These are phyloP conservation scores for Spathaspora hagerdaliae DNA, from an alignment of 805 yeast genomes.

Conservation along the genomic window DNA sequence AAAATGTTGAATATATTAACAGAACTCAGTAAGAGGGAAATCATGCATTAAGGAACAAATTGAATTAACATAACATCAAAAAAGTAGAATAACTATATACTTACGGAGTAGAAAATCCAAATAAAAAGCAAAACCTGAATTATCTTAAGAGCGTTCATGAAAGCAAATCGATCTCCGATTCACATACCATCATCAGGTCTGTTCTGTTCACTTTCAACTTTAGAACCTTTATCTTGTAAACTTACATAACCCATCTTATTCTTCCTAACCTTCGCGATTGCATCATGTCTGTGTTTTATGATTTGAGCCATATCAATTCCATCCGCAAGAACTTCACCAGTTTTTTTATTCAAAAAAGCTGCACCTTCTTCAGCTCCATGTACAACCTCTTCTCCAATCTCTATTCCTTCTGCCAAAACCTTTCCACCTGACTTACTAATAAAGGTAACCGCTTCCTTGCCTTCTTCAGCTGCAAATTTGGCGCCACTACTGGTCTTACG, in stretches of 20 bases:
- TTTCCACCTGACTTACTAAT: conserved; percentile 29
- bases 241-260: conserved; percentile 33
- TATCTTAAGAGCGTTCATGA: too few species aligned
- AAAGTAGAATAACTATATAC: too few species aligned
- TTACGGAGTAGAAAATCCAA: not conserved
- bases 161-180: not conserved
- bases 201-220: conserved; percentile 40
- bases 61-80: too few species aligned
- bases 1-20: too few species aligned
- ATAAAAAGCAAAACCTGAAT: not conserved
- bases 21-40: too few species aligned
- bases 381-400: conserved; percentile 6
- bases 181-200: conserved; percentile 46
- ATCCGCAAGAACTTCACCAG: conserved; percentile 16
- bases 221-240: conserved; percentile 42
- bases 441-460: conserved; percentile 6
- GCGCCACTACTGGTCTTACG: not conserved
- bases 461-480: not conserved
- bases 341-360: not conserved
- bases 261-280: conserved; percentile 13
- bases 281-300: conserved; percentile 15
- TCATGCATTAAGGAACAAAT: too few species aligned
- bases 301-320: conserved; percentile 11
- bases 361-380: conserved; percentile 1
- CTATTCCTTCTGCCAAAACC: conserved; percentile 29